Conservation (phyloP, 495 filamentous ascomycete genomes). For the Pyrenopolyporus hunteri region DNA sequence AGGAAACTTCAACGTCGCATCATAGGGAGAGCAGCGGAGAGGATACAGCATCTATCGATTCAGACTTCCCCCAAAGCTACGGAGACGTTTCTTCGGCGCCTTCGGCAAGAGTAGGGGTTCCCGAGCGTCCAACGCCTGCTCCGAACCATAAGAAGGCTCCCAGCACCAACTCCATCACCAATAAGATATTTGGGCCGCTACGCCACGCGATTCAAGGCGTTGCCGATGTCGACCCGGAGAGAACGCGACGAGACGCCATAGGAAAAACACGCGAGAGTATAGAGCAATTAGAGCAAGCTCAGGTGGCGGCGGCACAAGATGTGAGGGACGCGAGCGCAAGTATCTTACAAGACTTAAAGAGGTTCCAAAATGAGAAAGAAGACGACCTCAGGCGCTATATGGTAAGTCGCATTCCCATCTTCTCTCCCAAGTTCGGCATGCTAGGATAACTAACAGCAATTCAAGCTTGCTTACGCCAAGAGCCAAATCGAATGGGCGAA, state of each 20-base stretch:
- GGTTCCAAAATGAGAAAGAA: constrained; percentile 94
- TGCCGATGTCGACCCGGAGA: constrained; percentile 92
- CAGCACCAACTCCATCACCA: constrained; percentile 83
- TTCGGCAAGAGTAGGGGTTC: constrained; percentile 64
- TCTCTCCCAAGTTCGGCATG: background rate
- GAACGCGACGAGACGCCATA: constrained; percentile 89
- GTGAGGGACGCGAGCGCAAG: constrained; percentile 88
- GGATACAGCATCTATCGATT: constrained; percentile 85
- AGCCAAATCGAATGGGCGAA: constrained; percentile 98
- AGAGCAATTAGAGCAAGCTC: constrained; percentile 82
- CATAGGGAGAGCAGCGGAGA: constrained; percentile 58
- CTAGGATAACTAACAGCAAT: constrained; percentile 9
- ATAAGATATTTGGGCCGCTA: constrained; percentile 92
- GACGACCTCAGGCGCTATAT: constrained; percentile 92
- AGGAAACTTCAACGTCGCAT: constrained; percentile 55
- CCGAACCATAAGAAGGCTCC: constrained; percentile 70
- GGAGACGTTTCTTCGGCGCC: constrained; percentile 67
- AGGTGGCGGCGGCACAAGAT: constrained; percentile 84
- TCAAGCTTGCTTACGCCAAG: constrained; percentile 86
- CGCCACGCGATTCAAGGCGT: constrained; percentile 95
- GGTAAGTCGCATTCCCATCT: constrained; percentile 64
- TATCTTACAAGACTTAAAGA: constrained; percentile 83
- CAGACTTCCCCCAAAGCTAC: constrained; percentile 91
- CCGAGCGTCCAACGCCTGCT: constrained; percentile 49
- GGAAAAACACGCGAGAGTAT: constrained; percentile 87